Evolutionary conservation across 176 grass and related monocot genomes (phyloP).

Genomic region (Canna indica): DNA sequence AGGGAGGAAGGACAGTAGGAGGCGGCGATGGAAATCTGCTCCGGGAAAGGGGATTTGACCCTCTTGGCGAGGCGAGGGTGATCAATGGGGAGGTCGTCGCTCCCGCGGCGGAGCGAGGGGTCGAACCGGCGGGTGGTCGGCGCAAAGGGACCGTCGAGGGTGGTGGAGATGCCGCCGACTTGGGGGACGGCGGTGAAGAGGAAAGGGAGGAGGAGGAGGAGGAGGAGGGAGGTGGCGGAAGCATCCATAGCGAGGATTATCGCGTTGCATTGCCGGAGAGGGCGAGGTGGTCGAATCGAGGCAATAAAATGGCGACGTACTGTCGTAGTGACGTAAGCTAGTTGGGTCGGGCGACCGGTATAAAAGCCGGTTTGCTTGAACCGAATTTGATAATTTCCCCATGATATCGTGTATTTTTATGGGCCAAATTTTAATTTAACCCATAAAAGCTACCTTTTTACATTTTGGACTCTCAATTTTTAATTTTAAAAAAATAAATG

Average conservation of each 20-base stretch:
- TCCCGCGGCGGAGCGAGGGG: constrained; percentile 53
- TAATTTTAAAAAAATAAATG: no score
- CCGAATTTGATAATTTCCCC: no score
- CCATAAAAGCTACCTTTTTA: no score
- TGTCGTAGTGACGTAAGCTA: background rate
- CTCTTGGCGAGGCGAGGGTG: constrained; percentile 41
- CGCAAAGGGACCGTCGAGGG: constrained; percentile 65
- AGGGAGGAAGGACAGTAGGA: constrained; percentile 40
- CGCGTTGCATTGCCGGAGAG: background rate
- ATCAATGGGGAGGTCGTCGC: constrained; percentile 56
- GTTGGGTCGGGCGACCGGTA: background rate
- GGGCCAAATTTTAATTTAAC: no score
- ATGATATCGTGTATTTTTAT: no score
- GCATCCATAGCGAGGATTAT: background rate
- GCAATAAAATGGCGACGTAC: background rate
- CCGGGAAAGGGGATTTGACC: constrained; percentile 41
- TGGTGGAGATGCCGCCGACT: constrained; percentile 40
- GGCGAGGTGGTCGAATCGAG: no score
- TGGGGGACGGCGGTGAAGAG: background rate
- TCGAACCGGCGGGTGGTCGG: constrained; percentile 55
- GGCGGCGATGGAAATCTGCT: constrained; percentile 72
- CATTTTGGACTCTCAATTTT: no score
- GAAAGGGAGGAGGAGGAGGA: constrained; percentile 10
- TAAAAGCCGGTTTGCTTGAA: background rate
- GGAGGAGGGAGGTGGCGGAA: background rate